A percentile compares a stretch with the other conserved stretches of the same genome.
phyloP scores from a whole-genome alignment of 306 rosid genomes.

The Inga leiocalycina region DNA sequence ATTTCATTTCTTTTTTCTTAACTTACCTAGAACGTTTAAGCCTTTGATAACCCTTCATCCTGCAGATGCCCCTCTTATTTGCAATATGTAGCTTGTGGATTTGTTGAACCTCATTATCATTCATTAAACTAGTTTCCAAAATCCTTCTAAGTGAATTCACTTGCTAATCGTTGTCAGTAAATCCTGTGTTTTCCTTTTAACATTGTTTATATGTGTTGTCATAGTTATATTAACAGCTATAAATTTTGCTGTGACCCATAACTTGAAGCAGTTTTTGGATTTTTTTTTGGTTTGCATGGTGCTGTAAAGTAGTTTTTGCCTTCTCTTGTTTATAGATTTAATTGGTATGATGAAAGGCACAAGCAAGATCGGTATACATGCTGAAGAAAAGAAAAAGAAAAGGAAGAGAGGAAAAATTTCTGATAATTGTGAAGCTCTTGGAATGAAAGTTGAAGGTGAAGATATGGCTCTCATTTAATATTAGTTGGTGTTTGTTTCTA shows the following conservation, averaged over 20 bases:
- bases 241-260: neutral
- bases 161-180: too few species aligned
- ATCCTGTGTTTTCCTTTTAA: neutral
- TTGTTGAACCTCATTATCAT: neutral
- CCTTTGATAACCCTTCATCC: neutral
- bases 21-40: neutral
- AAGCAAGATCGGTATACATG: slow-evolving; percentile 2
- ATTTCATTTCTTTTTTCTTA: neutral
- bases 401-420: slow-evolving; percentile 36
- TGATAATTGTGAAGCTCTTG: slow-evolving; percentile 26
- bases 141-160: neutral
- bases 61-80: neutral
- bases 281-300: neutral
- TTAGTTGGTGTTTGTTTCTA: neutral
- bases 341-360: slow-evolving; percentile 16
- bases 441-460: slow-evolving; percentile 43
- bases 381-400: slow-evolving; percentile 46
- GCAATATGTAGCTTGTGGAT: neutral
- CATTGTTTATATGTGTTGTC: neutral
- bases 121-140: neutral
- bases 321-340: slow-evolving; percentile 5
- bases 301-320: neutral
- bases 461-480: neutral
- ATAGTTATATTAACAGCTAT: neutral
- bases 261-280: neutral